These are phyloP conservation scores for Candida ovalis DNA, from an alignment of 805 yeast species.

Conservation along the genomic window DNA sequence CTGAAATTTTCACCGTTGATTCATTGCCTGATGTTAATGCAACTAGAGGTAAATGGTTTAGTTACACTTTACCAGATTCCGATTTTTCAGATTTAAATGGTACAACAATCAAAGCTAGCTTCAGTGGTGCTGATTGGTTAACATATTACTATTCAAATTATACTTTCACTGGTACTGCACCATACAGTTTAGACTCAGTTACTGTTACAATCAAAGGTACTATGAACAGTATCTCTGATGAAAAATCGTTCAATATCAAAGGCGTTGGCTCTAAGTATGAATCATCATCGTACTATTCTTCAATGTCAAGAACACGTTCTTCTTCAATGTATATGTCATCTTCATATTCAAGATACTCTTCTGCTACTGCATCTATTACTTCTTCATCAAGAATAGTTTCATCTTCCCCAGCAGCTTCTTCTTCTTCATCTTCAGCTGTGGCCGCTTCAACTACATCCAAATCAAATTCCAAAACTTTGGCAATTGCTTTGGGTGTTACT, in stretches of 20 bases:
- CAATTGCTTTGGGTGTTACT: conserved; percentile 88
- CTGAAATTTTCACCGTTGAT: conserved; percentile 52
- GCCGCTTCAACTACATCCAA: conserved; percentile 9
- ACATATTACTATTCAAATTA: conserved; percentile 52
- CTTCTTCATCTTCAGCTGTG: conserved; percentile 3
- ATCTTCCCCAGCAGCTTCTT: conserved; percentile 3
- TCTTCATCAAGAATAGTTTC: conserved; percentile 4
- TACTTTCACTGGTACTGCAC: conserved; percentile 68
- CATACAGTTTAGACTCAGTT: conserved; percentile 41
- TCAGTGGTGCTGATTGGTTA: conserved; percentile 58
- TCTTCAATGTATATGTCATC: conserved; percentile 29
- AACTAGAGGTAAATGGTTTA: conserved; percentile 58
- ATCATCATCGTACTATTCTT: conserved; percentile 22
- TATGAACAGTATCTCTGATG: conserved; percentile 33
- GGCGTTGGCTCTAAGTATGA: conserved; percentile 40
- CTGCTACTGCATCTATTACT: conserved; percentile 11
- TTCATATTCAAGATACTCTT: conserved; percentile 29
- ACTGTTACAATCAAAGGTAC: conserved; percentile 40
- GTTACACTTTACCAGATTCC: conserved; percentile 49
- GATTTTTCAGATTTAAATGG: conserved; percentile 52
- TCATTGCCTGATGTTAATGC: conserved; percentile 60
- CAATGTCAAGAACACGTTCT: conserved; percentile 25
- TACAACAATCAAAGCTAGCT: conserved; percentile 46
- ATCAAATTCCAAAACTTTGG: conserved; percentile 51
- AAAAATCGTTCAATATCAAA: conserved; percentile 45